phyloP scores from a whole-genome alignment of 1,139 yeast species.

The Yamadazyma atmosphaerica region DNA sequence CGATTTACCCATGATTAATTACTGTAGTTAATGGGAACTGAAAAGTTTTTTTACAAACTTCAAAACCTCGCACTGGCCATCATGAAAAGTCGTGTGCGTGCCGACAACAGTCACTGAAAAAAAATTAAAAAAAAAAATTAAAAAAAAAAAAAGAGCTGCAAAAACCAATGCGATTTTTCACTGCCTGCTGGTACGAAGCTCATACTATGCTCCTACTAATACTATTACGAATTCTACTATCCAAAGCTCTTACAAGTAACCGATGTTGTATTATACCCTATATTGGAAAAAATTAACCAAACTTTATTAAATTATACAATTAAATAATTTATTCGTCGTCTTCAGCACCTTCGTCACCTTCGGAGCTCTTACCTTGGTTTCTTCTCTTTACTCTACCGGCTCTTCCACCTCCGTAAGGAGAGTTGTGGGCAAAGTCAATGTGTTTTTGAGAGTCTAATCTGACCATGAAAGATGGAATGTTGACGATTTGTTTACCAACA shows the following conservation, averaged over 20 bases:
- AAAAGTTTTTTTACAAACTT: slow-evolving; percentile 20
- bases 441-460: slow-evolving; percentile 99
- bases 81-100: slow-evolving; percentile 5
- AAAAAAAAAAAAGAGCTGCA: too few species aligned
- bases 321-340: slow-evolving; percentile 56
- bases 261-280: slow-evolving; percentile 3
- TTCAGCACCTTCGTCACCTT: slow-evolving; percentile 66
- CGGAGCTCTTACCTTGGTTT: slow-evolving; percentile 69
- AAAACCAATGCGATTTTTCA: too few species aligned
- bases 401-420: slow-evolving; percentile 99
- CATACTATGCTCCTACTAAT: too few species aligned
- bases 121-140: too few species aligned
- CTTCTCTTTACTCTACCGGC: slow-evolving; percentile 99
- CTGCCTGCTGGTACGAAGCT: too few species aligned
- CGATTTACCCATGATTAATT: slow-evolving; percentile 78
- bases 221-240: too few species aligned
- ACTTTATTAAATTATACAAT: slow-evolving; percentile 13
- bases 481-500: slow-evolving; percentile 99
- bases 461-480: slow-evolving; percentile 98
- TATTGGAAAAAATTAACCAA: slow-evolving; percentile 18
- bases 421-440: slow-evolving; percentile 98
- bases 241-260: too few species aligned
- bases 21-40: slow-evolving; percentile 19
- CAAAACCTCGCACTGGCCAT: too few species aligned
- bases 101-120: slow-evolving; percentile 3